phyloP scores from a whole-genome alignment of 2,329 filamentous ascomycete genomes.

The Fusarium sp. region DNA sequence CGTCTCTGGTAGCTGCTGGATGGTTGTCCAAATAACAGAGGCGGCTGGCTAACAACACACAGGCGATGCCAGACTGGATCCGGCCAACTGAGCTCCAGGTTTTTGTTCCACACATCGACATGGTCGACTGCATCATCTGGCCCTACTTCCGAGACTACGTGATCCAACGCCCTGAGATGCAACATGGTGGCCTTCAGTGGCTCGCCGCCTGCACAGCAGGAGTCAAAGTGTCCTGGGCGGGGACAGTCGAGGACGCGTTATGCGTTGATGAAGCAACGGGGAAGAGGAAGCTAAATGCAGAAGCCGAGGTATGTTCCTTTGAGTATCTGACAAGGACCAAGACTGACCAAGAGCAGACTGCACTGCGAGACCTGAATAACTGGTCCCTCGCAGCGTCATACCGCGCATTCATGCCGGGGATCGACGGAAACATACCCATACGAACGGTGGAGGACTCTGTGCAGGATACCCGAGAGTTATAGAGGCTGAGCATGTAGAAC shows the following conservation, averaged over 20 bases:
- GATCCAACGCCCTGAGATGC: slow-evolving; percentile 15
- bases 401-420: slow-evolving; percentile 15
- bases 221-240: background rate
- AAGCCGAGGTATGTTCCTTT: slow-evolving; percentile 7
- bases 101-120: slow-evolving; percentile 20
- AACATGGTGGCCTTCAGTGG: slow-evolving; percentile 19
- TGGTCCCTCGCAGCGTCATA: slow-evolving; percentile 29
- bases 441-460: background rate
- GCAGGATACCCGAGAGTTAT: background rate
- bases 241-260: slow-evolving; percentile 7
- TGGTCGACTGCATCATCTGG: slow-evolving; percentile 24
- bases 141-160: slow-evolving; percentile 14
- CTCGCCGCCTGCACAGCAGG: slow-evolving; percentile 12
- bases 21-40: background rate
- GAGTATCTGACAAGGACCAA: background rate
- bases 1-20: too few species aligned
- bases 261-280: background rate
- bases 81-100: slow-evolving; percentile 19
- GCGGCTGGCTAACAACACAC: background rate
- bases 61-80: slow-evolving; percentile 22
- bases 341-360: background rate
- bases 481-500: background rate
- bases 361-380: background rate
- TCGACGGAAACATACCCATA: slow-evolving; percentile 28
- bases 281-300: background rate